A percentile compares a stretch with the other conserved stretches of the same genome.
Conservation (phyloP, 257 asterid genomes). For the Eucommia ulmoides region DNA sequence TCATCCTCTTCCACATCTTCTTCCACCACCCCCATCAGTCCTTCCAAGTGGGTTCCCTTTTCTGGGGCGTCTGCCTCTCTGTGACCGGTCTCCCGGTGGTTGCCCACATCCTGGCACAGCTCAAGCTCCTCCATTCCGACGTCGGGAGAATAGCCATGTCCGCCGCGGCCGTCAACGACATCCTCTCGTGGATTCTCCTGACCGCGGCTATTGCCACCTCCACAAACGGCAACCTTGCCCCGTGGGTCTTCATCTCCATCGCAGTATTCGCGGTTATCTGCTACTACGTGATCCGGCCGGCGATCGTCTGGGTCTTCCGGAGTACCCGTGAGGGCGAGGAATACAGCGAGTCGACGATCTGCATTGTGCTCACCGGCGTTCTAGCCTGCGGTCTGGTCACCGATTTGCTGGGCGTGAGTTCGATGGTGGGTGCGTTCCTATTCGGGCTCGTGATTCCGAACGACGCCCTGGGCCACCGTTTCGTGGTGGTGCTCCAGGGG, state of each 20-base stretch:
- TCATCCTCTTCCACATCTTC: slow-evolving; percentile 26
- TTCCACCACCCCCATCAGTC: neutral
- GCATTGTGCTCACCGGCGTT: slow-evolving; percentile 47
- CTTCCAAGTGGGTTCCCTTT: slow-evolving; percentile 32
- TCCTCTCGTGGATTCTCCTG: slow-evolving; percentile 51
- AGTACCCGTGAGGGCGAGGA: slow-evolving; percentile 73
- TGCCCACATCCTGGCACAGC: slow-evolving; percentile 40
- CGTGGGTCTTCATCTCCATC: slow-evolving; percentile 38
- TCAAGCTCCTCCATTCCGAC: slow-evolving; percentile 58
- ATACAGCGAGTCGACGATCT: slow-evolving; percentile 64
- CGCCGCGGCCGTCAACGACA: slow-evolving; percentile 41
- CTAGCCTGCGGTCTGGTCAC: slow-evolving; percentile 41
- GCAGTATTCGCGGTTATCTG: slow-evolving; percentile 23
- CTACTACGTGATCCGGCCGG: slow-evolving; percentile 44
- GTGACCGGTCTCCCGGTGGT: slow-evolving; percentile 58
- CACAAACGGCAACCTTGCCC: slow-evolving; percentile 10
- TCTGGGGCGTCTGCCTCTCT: slow-evolving; percentile 71
- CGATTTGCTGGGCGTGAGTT: slow-evolving; percentile 66
- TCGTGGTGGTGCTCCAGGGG: slow-evolving; percentile 62
- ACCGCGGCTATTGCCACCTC: slow-evolving; percentile 35
- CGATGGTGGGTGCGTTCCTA: slow-evolving; percentile 78
- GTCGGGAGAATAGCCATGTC: slow-evolving; percentile 57
- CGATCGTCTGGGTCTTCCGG: slow-evolving; percentile 49
- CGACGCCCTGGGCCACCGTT: slow-evolving; percentile 55
- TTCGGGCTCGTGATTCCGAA: slow-evolving; percentile 69